Evolutionary conservation across 129 eudicot genomes (phyloP).

Genomic region (Tagetes erecta): DNA sequence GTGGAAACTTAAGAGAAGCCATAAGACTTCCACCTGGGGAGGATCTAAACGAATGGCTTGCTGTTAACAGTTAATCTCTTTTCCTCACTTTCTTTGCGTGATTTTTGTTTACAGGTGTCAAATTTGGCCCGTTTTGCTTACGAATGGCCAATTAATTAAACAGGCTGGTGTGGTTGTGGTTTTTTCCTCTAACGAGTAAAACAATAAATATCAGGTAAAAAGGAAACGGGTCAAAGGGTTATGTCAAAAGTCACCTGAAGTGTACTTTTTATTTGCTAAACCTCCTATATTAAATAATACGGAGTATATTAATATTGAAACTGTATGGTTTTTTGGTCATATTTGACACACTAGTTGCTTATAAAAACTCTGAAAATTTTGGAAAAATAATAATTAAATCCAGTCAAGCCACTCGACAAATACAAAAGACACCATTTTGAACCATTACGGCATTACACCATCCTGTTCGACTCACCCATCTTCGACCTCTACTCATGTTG

Average conservation of each 20-base stretch:
- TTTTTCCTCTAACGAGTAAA: not conserved
- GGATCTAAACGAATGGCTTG: conserved; percentile 92
- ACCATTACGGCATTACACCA: not conserved
- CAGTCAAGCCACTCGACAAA: not conserved
- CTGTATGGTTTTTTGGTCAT: not conserved
- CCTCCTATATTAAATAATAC: not conserved
- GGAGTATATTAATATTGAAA: not conserved
- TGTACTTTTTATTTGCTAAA: not conserved
- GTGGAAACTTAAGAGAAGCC: conserved; percentile 91
- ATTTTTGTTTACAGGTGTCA: not conserved
- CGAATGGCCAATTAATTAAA: not conserved
- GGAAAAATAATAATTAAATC: not conserved
- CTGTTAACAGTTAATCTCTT: conserved; percentile 68
- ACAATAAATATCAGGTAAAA: not conserved
- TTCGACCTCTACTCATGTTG: not conserved
- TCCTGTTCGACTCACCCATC: not conserved
- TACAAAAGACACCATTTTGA: not conserved
- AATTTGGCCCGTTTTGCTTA: not conserved
- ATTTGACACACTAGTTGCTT: not conserved
- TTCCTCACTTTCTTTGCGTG: conserved; percentile 29
- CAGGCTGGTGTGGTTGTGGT: not conserved
- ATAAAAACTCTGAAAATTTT: not conserved
- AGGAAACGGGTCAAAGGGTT: not conserved
- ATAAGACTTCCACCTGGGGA: conserved; percentile 92
- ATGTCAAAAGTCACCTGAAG: not conserved